These are phyloP conservation scores for Ascochyta clinopodiicola DNA, from an alignment of 2,329 filamentous ascomycete species.

Conservation along the genomic window DNA sequence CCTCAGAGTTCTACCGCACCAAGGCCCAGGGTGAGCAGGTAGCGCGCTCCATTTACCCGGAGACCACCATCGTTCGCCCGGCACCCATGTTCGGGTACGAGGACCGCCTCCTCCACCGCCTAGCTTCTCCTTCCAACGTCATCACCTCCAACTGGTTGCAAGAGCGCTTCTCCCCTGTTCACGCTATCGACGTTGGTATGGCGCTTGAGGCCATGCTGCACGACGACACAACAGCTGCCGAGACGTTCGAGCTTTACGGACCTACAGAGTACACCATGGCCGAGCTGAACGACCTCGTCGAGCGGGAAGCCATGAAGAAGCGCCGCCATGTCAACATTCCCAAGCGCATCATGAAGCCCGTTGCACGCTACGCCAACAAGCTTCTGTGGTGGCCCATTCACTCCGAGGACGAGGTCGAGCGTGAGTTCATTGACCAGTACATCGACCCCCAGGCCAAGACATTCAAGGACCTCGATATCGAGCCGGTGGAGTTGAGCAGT, in stretches of 20 bases:
- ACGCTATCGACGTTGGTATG: slow-evolving; percentile 87
- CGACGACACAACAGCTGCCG: slow-evolving; percentile 85
- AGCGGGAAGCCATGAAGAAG: slow-evolving; percentile 89
- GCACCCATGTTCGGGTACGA: slow-evolving; percentile 95
- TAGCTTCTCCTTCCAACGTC: slow-evolving; percentile 80
- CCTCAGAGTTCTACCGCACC: slow-evolving; percentile 88
- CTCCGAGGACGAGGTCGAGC: slow-evolving; percentile 84
- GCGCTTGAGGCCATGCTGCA: slow-evolving; percentile 89
- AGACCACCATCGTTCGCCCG: slow-evolving; percentile 95
- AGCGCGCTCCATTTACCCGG: slow-evolving; percentile 87
- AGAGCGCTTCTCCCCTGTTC: slow-evolving; percentile 88
- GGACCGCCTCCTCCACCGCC: slow-evolving; percentile 85
- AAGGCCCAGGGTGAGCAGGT: slow-evolving; percentile 88
- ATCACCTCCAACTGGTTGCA: slow-evolving; percentile 93
- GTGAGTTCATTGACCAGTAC: slow-evolving; percentile 89
- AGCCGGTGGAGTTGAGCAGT: slow-evolving; percentile 83
- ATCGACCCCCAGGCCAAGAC: slow-evolving; percentile 94
- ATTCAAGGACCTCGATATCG: slow-evolving; percentile 90
- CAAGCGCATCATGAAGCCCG: slow-evolving; percentile 77
- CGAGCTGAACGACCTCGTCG: slow-evolving; percentile 85
- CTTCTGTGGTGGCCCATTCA: slow-evolving; percentile 86
- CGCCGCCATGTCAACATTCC: slow-evolving; percentile 91
- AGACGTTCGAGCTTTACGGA: slow-evolving; percentile 94
- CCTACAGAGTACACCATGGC: slow-evolving; percentile 90
- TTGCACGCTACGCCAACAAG: slow-evolving; percentile 77